Conservation (phyloP, 2,329 filamentous ascomycete genomes). For the Alternaria solani region DNA sequence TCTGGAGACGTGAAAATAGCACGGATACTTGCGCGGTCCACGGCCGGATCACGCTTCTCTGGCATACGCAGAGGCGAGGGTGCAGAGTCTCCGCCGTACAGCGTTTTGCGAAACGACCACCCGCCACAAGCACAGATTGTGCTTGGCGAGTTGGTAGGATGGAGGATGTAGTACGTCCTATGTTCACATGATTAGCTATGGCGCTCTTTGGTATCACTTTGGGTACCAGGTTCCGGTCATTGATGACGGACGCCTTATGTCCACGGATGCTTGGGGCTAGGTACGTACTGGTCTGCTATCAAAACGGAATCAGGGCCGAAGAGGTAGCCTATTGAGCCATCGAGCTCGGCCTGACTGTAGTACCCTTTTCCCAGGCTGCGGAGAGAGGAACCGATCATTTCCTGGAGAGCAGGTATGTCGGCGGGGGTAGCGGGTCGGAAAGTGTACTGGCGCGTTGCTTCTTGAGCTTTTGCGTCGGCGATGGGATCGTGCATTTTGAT, state of each 20-base stretch:
- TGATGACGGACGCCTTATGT: constrained; percentile 13
- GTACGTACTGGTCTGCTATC: constrained; percentile 36
- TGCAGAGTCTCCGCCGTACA: constrained; percentile 47
- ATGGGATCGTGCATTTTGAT: constrained; percentile 35
- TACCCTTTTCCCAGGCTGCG: constrained; percentile 36
- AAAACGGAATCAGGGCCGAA: constrained; percentile 48
- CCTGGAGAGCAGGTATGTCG: constrained; percentile 43
- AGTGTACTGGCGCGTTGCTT: constrained; percentile 41
- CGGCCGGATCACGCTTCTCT: constrained; percentile 36
- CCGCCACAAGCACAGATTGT: constrained; percentile 47
- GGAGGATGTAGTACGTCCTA: constrained; percentile 47
- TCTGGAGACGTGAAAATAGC: constrained; percentile 48
- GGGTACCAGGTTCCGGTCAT: background rate
- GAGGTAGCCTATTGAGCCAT: constrained; percentile 48
- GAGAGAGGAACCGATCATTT: constrained; percentile 41
- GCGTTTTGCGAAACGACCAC: constrained; percentile 47
- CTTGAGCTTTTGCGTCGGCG: constrained; percentile 42
- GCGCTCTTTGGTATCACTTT: background rate
- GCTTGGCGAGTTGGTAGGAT: constrained; percentile 27
- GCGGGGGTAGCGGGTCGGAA: constrained; percentile 40
- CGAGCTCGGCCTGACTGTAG: constrained; percentile 46
- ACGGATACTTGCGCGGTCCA: constrained; percentile 44
- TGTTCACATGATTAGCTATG: background rate
- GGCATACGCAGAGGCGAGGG: constrained; percentile 42
- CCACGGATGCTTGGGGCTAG: background rate